Conservation (phyloP, 2,329 filamentous ascomycete species). For the Cytospora chrysosperma region DNA sequence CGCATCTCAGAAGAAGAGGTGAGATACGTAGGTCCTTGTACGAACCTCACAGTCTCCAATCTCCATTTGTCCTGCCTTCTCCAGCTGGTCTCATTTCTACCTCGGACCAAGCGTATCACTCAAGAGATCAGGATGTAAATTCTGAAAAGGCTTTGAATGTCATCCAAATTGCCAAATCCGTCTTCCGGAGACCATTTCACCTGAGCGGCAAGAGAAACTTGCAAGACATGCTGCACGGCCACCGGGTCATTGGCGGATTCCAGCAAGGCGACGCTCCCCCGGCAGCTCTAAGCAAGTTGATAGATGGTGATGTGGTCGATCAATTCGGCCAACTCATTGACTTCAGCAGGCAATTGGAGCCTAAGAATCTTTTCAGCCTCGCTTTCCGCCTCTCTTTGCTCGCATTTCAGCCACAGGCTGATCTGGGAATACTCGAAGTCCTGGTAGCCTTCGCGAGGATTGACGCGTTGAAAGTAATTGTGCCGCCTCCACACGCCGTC, state of each 20-base stretch:
- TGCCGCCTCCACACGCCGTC: constrained; percentile 2
- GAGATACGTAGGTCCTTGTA: constrained; percentile 14
- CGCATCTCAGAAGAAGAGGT: constrained; percentile 7
- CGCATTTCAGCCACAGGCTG: neutral
- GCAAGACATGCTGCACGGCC: neutral
- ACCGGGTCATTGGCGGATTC: constrained; percentile 10
- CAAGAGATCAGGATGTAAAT: neutral
- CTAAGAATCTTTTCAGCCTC: neutral
- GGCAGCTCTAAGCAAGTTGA: neutral
- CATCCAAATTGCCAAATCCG: neutral
- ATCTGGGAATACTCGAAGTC: neutral
- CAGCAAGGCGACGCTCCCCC: neutral
- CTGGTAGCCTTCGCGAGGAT: constrained; percentile 3
- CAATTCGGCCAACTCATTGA: constrained; percentile 14
- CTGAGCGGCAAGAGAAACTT: neutral
- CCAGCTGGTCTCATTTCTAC: neutral
- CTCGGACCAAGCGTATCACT: neutral
- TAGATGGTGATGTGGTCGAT: constrained; percentile 4
- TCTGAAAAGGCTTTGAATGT: neutral
- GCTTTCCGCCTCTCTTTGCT: constrained; percentile 5
- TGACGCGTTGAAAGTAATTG: neutral
- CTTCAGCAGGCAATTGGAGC: neutral
- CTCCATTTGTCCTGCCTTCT: rapidly evolving
- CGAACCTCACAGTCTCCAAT: constrained; percentile 23
- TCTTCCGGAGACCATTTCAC: neutral